Evolutionary conservation across 805 yeast genomes (phyloP).

Genomic region (Spathaspora gorwiae): DNA sequence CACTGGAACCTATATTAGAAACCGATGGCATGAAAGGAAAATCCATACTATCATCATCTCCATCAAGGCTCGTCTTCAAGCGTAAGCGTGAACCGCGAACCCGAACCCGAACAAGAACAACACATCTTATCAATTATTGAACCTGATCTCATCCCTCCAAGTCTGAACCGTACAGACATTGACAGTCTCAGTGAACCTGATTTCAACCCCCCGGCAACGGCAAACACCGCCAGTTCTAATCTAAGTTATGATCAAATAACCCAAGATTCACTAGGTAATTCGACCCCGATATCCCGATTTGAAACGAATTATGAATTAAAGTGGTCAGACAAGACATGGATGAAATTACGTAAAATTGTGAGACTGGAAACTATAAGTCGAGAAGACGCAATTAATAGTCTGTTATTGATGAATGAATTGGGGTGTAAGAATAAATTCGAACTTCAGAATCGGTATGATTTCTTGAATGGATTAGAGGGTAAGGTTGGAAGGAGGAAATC

Average conservation of each 20-base stretch:
- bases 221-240: no score
- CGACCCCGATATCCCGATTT: background rate
- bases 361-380: constrained; percentile 21
- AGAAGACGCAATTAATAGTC: constrained; percentile 25
- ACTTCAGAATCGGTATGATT: constrained; percentile 27
- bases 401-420: constrained; percentile 19
- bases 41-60: no score
- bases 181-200: no score
- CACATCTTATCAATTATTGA: no score
- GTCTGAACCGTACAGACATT: no score
- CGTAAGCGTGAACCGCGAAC: no score
- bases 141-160: no score
- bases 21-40: no score
- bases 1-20: no score
- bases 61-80: no score
- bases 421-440: constrained; percentile 25
- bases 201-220: no score
- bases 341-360: constrained; percentile 24
- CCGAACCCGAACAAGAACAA: no score
- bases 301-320: background rate
- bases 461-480: background rate
- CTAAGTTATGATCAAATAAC: background rate
- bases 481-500: background rate
- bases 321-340: constrained; percentile 33
- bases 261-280: background rate